Evolutionary conservation across 2,329 filamentous ascomycete species (phyloP).

Genomic region (Aspergillus arachidicola): DNA sequence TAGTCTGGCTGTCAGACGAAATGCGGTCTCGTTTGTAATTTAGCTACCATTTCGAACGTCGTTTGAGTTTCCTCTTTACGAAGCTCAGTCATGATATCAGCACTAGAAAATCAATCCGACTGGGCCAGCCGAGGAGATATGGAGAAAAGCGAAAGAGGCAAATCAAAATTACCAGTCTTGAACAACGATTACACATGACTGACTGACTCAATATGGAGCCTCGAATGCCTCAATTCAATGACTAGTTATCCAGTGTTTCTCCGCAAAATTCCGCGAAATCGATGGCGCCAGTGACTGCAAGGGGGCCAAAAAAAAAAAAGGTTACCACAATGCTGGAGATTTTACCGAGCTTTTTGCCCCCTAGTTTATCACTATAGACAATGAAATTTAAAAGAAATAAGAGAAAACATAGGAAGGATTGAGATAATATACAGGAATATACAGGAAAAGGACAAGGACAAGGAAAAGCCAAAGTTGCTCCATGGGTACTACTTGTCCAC

Average conservation of each 20-base stretch:
- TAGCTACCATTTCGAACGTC: background rate
- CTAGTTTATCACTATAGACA: background rate
- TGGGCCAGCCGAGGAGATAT: no score
- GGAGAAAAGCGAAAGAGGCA: background rate
- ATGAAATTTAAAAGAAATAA: background rate
- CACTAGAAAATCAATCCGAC: background rate
- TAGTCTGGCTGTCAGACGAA: background rate
- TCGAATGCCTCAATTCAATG: background rate
- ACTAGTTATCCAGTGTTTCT: background rate
- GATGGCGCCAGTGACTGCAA: conserved; percentile 1
- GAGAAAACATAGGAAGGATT: background rate
- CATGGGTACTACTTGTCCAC: background rate
- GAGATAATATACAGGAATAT: background rate
- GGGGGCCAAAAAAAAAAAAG: background rate
- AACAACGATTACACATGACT: background rate
- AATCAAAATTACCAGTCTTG: background rate
- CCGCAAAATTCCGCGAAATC: background rate
- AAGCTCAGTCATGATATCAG: background rate
- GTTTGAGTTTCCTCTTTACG: background rate
- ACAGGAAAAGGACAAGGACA: background rate
- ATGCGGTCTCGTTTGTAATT: background rate
- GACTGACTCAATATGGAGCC: background rate
- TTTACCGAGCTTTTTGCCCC: background rate
- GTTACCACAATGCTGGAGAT: background rate
- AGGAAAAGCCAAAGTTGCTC: background rate